These are phyloP conservation scores for Pythium sukuiense DNA, from an alignment of 352 stramenopile genomes.

Conservation along the genomic window DNA sequence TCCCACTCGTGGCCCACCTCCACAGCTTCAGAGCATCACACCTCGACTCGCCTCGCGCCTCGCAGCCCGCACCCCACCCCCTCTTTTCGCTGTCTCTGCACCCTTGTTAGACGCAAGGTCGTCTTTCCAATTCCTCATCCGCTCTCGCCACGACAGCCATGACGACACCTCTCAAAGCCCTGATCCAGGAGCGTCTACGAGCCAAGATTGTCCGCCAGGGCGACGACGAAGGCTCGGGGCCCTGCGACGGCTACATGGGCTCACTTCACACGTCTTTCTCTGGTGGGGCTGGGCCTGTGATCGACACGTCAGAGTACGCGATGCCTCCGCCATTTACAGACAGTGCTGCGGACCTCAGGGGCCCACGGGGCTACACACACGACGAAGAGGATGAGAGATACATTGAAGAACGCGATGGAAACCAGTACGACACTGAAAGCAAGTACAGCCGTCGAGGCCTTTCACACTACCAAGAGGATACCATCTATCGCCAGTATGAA, in stretches of 20 bases:
- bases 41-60: not conserved
- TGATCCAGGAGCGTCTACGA: conserved; percentile 70
- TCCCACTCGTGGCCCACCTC: not conserved
- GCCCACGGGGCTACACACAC: not conserved
- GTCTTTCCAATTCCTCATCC: not conserved
- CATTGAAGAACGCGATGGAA: no score
- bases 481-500: not conserved
- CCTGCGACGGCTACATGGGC: not conserved
- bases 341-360: not conserved
- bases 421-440: not conserved
- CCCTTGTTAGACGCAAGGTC: no score
- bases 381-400: not conserved
- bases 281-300: not conserved
- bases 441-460: conserved; percentile 1
- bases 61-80: not conserved
- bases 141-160: conserved; percentile 23
- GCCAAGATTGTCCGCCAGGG: conserved; percentile 62
- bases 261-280: not conserved
- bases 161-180: conserved; percentile 63
- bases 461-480: not conserved
- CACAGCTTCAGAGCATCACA: not conserved
- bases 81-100: no score
- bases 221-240: conserved; percentile 21
- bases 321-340: conserved; percentile 4
- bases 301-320: conserved; percentile 20